phyloP scores from a whole-genome alignment of 2,329 filamentous ascomycete genomes.

The Sordariomycetes sp. region DNA sequence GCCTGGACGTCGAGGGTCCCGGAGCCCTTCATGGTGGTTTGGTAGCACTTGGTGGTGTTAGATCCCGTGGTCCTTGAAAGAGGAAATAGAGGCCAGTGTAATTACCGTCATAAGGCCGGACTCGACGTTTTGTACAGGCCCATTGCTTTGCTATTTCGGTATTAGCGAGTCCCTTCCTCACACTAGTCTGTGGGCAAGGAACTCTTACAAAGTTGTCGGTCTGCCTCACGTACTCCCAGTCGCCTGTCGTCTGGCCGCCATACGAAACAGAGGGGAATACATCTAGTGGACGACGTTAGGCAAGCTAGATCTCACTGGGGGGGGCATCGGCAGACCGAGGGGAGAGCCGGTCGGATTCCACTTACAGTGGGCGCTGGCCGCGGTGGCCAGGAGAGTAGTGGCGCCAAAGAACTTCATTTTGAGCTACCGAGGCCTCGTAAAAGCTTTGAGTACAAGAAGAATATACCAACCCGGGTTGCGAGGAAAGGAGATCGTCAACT shows the following conservation, averaged over 20 bases:
- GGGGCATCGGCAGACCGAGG: neutral
- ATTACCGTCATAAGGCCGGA: conserved; percentile 30
- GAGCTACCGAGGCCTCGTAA: too few species aligned
- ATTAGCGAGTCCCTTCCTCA: neutral
- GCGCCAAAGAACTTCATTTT: conserved; percentile 1
- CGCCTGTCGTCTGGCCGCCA: conserved; percentile 17
- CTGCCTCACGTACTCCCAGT: conserved; percentile 36
- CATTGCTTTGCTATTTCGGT: conserved; percentile 26
- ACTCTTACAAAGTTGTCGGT: conserved; percentile 27
- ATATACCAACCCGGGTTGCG: neutral
- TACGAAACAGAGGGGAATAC: conserved; percentile 28
- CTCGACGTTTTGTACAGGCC: conserved; percentile 34
- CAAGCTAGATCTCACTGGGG: neutral
- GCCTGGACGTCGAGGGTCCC: conserved; percentile 21
- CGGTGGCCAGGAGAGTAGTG: neutral
- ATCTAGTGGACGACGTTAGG: conserved; percentile 16
- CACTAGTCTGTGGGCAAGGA: neutral
- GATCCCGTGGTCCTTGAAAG: neutral
- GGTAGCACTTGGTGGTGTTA: conserved; percentile 26
- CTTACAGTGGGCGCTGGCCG: conserved; percentile 27
- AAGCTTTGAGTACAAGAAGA: neutral
- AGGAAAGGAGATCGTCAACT: neutral
- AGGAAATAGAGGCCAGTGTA: neutral
- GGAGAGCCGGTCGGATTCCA: neutral
- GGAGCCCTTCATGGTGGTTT: conserved; percentile 26